A percentile compares a stretch with the other conserved stretches of the same genome.
These are phyloP conservation scores for Nicotiana tomentosiformis DNA, from an alignment of 257 asterid genomes.

Conservation along the genomic window DNA sequence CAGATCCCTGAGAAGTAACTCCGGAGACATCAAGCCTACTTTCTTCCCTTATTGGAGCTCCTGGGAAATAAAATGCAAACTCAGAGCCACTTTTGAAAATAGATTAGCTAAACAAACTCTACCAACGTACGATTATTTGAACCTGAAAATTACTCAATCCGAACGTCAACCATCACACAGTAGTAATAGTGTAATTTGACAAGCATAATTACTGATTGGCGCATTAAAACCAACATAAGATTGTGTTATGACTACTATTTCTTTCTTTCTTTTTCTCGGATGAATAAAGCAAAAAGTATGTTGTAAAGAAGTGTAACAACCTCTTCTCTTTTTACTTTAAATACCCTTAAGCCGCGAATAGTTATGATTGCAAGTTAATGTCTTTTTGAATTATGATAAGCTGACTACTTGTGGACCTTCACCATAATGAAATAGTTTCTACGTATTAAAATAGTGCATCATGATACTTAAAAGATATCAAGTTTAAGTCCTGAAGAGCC, in stretches of 20 bases:
- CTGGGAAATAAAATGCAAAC: slow-evolving; percentile 8
- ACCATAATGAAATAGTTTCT: not conserved
- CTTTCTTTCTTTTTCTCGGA: not conserved
- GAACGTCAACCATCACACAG: not conserved
- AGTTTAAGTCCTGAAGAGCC: not conserved
- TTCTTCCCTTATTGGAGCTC: slow-evolving; percentile 13
- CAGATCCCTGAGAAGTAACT: slow-evolving; percentile 26
- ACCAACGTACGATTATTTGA: not conserved
- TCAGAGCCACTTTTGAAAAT: not conserved
- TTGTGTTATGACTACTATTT: not conserved
- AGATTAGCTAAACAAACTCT: not conserved
- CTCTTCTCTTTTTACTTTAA: not conserved
- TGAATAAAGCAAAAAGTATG: not conserved
- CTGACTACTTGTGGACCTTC: not conserved
- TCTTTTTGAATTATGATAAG: not conserved
- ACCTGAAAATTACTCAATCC: not conserved
- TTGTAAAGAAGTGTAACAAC: not conserved
- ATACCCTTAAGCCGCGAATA: not conserved
- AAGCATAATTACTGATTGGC: not conserved
- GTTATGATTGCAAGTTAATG: not conserved
- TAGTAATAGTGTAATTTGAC: not conserved
- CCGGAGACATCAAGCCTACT: slow-evolving; percentile 28
- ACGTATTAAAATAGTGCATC: not conserved
- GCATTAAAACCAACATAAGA: not conserved
- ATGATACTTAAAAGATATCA: not conserved